Evolutionary conservation across 2,329 filamentous ascomycete species (phyloP).

Genomic region (Epichloe sibirici): DNA sequence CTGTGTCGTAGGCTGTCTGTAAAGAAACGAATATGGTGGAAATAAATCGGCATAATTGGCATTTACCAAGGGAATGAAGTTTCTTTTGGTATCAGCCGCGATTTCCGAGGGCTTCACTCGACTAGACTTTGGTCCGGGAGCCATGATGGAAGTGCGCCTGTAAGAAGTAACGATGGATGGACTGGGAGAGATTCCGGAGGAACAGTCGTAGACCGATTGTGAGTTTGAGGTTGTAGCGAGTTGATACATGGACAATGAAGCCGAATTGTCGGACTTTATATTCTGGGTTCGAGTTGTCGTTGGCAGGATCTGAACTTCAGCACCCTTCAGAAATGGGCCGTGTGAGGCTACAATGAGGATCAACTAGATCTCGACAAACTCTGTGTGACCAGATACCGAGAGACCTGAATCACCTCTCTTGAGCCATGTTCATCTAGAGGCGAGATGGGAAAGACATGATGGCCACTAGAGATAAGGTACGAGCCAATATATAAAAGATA

Average conservation of each 20-base stretch:
- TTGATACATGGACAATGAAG: conserved; percentile 9
- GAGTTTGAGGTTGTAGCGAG: background rate
- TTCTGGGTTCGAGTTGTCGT: background rate
- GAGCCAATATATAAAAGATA: background rate
- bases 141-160: conserved; percentile 15
- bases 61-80: conserved; percentile 54
- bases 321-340: conserved; percentile 6
- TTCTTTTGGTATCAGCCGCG: conserved; percentile 59
- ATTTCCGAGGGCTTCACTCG: conserved; percentile 42
- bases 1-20: conserved; percentile 36
- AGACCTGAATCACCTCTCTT: conserved; percentile 24
- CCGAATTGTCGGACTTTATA: conserved; percentile 5
- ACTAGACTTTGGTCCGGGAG: conserved; percentile 18
- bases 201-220: background rate
- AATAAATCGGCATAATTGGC: conserved; percentile 41
- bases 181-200: background rate
- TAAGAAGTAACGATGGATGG: background rate
- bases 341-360: background rate
- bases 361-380: conserved; percentile 16
- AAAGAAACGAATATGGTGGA: conserved; percentile 47
- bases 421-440: conserved; percentile 21
- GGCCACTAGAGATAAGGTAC: conserved; percentile 1
- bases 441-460: conserved; percentile 17
- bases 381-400: conserved; percentile 24
- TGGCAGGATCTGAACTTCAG: background rate